Evolutionary conservation across 2,329 filamentous ascomycete genomes (phyloP).

Genomic region (Blastomyces parvus): DNA sequence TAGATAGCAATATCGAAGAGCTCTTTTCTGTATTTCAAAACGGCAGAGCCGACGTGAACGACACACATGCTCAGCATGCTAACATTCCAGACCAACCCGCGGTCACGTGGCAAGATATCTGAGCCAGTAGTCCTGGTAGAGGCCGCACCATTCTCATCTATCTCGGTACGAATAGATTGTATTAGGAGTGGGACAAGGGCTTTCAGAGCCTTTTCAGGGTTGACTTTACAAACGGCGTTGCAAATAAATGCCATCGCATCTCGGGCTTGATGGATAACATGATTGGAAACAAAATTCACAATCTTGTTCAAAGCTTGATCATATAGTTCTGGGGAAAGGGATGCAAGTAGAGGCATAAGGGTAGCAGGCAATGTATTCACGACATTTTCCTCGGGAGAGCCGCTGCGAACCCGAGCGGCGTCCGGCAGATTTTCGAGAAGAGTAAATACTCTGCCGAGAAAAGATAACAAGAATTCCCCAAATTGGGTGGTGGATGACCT

Average conservation of each 20-base stretch:
- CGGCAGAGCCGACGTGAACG: slow-evolving; percentile 85
- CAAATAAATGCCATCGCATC: slow-evolving; percentile 99
- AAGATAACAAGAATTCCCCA: slow-evolving; percentile 80
- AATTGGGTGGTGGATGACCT: slow-evolving; percentile 92
- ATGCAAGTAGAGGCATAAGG: slow-evolving; percentile 79
- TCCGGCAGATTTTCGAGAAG: slow-evolving; percentile 92
- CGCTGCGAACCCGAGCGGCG: slow-evolving; percentile 73
- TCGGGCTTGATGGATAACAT: slow-evolving; percentile 91
- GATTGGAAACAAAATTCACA: slow-evolving; percentile 78
- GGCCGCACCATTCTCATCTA: slow-evolving; percentile 90
- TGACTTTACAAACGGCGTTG: slow-evolving; percentile 91
- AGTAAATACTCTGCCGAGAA: slow-evolving; percentile 90
- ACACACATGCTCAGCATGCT: slow-evolving; percentile 97
- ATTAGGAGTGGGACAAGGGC: slow-evolving; percentile 84
- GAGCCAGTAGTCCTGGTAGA: slow-evolving; percentile 89
- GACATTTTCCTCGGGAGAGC: slow-evolving; percentile 91
- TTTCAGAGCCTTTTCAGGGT: slow-evolving; percentile 85
- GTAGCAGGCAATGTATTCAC: slow-evolving; percentile 91
- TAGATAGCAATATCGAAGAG: slow-evolving; percentile 85
- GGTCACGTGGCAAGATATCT: slow-evolving; percentile 84
- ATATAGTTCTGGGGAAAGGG: slow-evolving; percentile 84
- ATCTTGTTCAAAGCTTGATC: slow-evolving; percentile 88
- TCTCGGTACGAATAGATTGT: slow-evolving; percentile 87
- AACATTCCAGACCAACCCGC: slow-evolving; percentile 91
- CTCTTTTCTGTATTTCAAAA: slow-evolving; percentile 79